phyloP scores from a whole-genome alignment of 2,329 filamentous ascomycete genomes.

The Fusarium stilboides region DNA sequence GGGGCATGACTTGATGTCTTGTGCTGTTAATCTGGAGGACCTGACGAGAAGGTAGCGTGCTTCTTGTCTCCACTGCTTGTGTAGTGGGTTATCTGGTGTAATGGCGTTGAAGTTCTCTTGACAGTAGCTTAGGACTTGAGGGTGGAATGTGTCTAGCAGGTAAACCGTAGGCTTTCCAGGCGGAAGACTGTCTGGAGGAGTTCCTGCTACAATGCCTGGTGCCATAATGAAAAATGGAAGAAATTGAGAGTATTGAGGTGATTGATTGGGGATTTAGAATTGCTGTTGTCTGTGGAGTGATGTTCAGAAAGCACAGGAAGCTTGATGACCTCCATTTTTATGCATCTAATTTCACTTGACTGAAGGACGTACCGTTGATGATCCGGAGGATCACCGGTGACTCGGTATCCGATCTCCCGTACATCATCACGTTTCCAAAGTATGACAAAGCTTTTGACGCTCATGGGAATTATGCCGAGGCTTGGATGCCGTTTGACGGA shows the following conservation, averaged over 20 bases:
- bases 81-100: constrained; percentile 52
- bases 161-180: constrained; percentile 57
- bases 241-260: not conserved
- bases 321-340: constrained; percentile 28
- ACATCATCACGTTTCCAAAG: not conserved
- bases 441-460: not conserved
- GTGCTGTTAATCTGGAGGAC: constrained; percentile 55
- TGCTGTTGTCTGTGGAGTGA: not conserved
- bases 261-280: not conserved
- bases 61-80: constrained; percentile 58
- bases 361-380: fast-evolving
- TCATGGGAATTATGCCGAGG: not conserved
- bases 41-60: constrained; percentile 59
- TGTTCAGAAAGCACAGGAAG: not conserved
- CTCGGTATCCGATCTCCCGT: not conserved
- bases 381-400: not conserved
- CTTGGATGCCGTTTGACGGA: not conserved
- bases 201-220: constrained; percentile 20
- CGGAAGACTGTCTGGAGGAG: constrained; percentile 1
- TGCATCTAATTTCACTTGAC: not conserved
- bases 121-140: constrained; percentile 54
- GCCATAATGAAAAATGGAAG: constrained; percentile 6
- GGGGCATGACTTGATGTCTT: constrained; percentile 55
- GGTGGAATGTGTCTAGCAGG: constrained; percentile 58
- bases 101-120: constrained; percentile 59